phyloP scores from a whole-genome alignment of 306 rosid species.

The Cicer pinnatifidum region DNA sequence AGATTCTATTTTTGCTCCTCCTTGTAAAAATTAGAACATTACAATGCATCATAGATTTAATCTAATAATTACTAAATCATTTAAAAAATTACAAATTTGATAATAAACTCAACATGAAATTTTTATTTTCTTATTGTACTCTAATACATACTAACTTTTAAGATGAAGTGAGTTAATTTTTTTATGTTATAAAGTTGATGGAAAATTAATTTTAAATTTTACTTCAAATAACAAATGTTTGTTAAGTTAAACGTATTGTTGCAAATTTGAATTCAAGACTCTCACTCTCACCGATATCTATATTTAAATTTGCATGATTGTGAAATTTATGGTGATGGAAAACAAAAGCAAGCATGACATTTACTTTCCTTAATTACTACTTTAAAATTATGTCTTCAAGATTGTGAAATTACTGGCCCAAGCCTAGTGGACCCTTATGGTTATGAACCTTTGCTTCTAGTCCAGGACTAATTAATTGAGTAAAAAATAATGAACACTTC shows the following conservation, averaged over 20 bases:
- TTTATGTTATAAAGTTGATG: background rate
- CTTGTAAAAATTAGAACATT: background rate
- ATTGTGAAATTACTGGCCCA: slow-evolving; percentile 41
- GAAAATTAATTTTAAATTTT: background rate
- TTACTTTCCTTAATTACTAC: slow-evolving; percentile 43
- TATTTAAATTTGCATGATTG: too few species aligned
- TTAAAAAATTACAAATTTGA: too few species aligned
- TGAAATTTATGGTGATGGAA: too few species aligned
- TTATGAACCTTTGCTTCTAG: slow-evolving; percentile 47
- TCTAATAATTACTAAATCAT: too few species aligned
- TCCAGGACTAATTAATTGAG: slow-evolving; percentile 13
- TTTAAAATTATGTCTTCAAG: slow-evolving; percentile 45
- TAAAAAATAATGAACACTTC: background rate
- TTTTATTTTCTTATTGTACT: too few species aligned
- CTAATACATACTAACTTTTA: too few species aligned
- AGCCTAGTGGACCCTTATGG: slow-evolving; percentile 48
- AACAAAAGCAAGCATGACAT: slow-evolving; percentile 27
- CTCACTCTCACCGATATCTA: too few species aligned
- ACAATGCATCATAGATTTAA: too few species aligned
- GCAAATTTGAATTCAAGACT: too few species aligned
- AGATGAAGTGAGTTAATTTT: too few species aligned
- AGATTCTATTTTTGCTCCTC: background rate
- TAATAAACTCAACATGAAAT: too few species aligned
- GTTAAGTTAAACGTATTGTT: fast-evolving
- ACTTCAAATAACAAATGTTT: too few species aligned